Evolutionary conservation across 1,284 basidiomycete species (phyloP), one percentile per base, ranked within the genome.

Genomic region (Pseudomicrostroma phylloplanum): DNA sequence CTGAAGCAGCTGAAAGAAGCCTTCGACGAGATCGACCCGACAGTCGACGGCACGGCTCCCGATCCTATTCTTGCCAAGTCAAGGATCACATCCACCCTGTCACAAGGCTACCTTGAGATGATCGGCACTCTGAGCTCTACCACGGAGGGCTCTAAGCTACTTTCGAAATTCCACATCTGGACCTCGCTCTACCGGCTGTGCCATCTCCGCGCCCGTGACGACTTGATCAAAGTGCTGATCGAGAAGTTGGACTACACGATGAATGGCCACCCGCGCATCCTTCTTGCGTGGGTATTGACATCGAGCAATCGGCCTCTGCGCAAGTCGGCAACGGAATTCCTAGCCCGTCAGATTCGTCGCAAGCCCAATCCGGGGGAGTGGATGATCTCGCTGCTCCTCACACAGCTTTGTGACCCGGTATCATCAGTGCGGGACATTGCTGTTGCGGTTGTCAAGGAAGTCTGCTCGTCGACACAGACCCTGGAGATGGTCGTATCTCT

Each of bases 71-170:
- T 63, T n/a, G 92, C 92, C 2, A 89, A 88, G 74, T 85, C 86
- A 68, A 84, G 91, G 12, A 85, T 97, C 62, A 84, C 88, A 55
- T 87, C 88, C 42, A 94, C 92, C 0, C 80, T 98, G 65, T 89
- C 91, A 0, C 89, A 86, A 70, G 94, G 93, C 0, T 98, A 98
- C 79, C 87, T 99, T 67, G 92, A 96, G 76, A 92, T 99, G 88
- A 84, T 99, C 1, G 93, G 93, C 2, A 88, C 87, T 0, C 82
- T 98, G 49, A 94, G 90, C 80, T 90, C 88, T 73, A 86, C 88
- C 65, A 84, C 86, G 36, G 90, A 96, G 58, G 96, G 96, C 13
- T 85, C 94, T 26, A 89, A 91, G 55, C 81, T 98, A 19, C 81
- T 98, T 78, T 91, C 94, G 79, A 89, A 90, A 73, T 89, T 89